Base-by-base conservation (phyloP, 306 rosid genomes). In the Glycyrrhiza uralensis region DNA sequence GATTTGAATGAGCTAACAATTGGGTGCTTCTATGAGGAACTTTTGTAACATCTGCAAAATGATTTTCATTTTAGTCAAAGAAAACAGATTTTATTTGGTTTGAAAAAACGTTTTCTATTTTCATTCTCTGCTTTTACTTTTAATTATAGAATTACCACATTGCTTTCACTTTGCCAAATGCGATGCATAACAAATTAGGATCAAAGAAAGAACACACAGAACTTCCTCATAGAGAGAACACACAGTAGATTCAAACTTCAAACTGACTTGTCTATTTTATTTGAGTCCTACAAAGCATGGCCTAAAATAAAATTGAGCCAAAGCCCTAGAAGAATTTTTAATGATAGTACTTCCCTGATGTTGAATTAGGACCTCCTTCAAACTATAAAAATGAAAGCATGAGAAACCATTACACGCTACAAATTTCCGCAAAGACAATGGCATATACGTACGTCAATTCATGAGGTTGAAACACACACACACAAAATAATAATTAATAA, bases 41-140 rank as follows among this genome's bases (percentile, higher is more conserved):
- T 72, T 67, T 63, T 51, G 38, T 22, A 20, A 23, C 64, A 65
- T 68, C 82, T 83, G 60, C 28, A 76, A 52, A 47, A 45, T n/a
- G 28, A 17, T 18, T 54, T 44, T 44, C 24, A 74, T 17, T 36
- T 26, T 36, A 69, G 28, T 36, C 42, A 38, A 59, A 26, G 11
- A 8, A 24, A 14, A 24, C 66, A 59, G 0, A n/a, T n/a, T n/a
- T n/a, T n/a, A n/a, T n/a, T n/a, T n/a, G n/a, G n/a, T n/a, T n/a
- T n/a, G n/a, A n/a, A n/a, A n/a, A n/a, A n/a, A n/a, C n/a, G n/a
- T n/a, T n/a, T n/a, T n/a, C n/a, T n/a, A n/a, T n/a, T n/a, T n/a
- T n/a, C n/a, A n/a, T n/a, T n/a, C n/a, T n/a, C n/a, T n/a, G n/a
- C n/a, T n/a, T n/a, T n/a, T n/a, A n/a, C n/a, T n/a, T n/a, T n/a